Percentiles rank a stretch among this genome's conserved stretches.
phyloP scores from a whole-genome alignment of 768 basidiomycete species.

The Phlegmacium glaucopus region DNA sequence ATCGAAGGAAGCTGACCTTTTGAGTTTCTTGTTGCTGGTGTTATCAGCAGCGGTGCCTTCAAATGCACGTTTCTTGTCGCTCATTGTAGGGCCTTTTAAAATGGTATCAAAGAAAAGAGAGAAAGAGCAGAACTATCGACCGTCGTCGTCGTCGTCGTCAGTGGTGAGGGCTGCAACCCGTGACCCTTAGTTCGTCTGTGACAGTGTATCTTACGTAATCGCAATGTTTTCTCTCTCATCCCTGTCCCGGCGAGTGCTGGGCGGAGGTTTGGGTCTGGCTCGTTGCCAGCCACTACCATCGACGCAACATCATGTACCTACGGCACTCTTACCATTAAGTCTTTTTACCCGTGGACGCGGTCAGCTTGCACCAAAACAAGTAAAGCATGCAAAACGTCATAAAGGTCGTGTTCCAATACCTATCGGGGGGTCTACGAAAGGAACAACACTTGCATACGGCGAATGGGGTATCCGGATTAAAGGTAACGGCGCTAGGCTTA shows the following conservation, averaged over 20 bases:
- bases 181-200: background rate
- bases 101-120: background rate
- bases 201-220: slow-evolving; percentile 21
- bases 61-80: slow-evolving; percentile 60
- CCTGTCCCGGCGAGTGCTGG: slow-evolving; percentile 27
- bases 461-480: slow-evolving; percentile 92
- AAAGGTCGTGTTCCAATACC: slow-evolving; percentile 88
- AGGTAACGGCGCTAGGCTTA: slow-evolving; percentile 74
- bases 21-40: slow-evolving; percentile 53
- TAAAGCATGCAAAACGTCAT: slow-evolving; percentile 85
- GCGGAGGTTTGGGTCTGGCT: slow-evolving; percentile 12
- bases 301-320: slow-evolving; percentile 17
- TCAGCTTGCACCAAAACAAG: slow-evolving; percentile 78
- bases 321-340: slow-evolving; percentile 28
- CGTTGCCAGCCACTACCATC: slow-evolving; percentile 7
- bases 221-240: slow-evolving; percentile 44
- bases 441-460: slow-evolving; percentile 88
- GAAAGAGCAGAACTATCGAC: background rate
- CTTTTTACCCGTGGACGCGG: slow-evolving; percentile 45
- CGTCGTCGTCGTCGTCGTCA: background rate
- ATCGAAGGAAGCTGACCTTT: slow-evolving; percentile 48
- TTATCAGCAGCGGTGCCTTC: slow-evolving; percentile 42
- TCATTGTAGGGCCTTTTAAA: slow-evolving; percentile 39
- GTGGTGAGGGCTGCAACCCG: background rate
- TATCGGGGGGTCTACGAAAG: slow-evolving; percentile 87